These are phyloP conservation scores for Boeremia lycopersici DNA, from an alignment of 2,329 filamentous ascomycete species.

Conservation along the genomic window DNA sequence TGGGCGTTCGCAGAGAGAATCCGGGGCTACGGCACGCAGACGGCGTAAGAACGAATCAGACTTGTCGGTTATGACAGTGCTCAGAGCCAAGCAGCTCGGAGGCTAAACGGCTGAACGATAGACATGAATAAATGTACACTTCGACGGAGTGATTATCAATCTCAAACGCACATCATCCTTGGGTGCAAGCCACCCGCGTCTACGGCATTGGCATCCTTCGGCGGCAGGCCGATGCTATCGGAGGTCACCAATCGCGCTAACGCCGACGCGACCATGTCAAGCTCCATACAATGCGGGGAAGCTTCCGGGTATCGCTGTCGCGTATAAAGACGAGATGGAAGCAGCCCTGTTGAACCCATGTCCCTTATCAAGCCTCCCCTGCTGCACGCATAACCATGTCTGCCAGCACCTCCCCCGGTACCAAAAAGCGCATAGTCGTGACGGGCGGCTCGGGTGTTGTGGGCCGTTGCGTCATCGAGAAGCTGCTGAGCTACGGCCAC, in stretches of 20 bases:
- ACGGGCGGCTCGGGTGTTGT: slow-evolving; percentile 61
- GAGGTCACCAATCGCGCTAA: slow-evolving; percentile 13
- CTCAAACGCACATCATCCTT: neutral
- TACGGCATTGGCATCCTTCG: slow-evolving; percentile 7
- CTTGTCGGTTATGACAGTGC: slow-evolving; percentile 3
- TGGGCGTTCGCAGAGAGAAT: slow-evolving; percentile 98
- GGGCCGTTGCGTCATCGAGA: slow-evolving; percentile 55
- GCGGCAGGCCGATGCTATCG: slow-evolving; percentile 13
- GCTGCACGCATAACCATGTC: slow-evolving; percentile 5
- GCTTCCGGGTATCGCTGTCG: slow-evolving; percentile 13
- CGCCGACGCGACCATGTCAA: slow-evolving; percentile 10
- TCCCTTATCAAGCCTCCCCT: neutral
- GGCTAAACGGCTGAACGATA: slow-evolving; percentile 34
- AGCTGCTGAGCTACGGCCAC: slow-evolving; percentile 57
- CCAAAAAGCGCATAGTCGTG: slow-evolving; percentile 54
- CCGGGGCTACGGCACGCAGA: slow-evolving; percentile 90
- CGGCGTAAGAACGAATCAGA: slow-evolving; percentile 23
- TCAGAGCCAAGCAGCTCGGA: slow-evolving; percentile 12
- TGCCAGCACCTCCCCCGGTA: neutral
- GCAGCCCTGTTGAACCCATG: slow-evolving; percentile 1
- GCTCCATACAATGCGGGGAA: slow-evolving; percentile 24
- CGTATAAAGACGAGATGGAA: slow-evolving; percentile 13
- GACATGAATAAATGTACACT: slow-evolving; percentile 45
- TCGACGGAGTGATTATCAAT: slow-evolving; percentile 25
- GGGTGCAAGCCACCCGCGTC: slow-evolving; percentile 9